Percentiles rank a stretch among this genome's conserved stretches.
phyloP scores from a whole-genome alignment of 148 eudicot genomes.

The Arctostaphylos glauca region DNA sequence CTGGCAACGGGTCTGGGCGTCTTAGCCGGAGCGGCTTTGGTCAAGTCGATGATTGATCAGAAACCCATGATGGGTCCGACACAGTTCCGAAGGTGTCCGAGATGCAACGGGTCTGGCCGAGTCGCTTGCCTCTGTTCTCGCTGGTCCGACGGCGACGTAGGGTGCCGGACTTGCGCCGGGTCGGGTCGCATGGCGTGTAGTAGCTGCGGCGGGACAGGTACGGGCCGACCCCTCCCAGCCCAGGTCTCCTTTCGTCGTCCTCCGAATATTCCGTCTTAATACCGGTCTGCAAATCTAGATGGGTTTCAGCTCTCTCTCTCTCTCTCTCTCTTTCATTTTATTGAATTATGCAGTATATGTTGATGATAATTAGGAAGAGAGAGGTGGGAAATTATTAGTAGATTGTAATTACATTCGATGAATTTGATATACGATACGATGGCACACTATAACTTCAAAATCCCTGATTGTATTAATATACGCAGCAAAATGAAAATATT shows the following conservation, averaged over 20 bases:
- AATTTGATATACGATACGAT: not conserved
- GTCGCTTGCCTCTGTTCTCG: conserved; percentile 68
- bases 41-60: conserved; percentile 64
- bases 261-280: conserved; percentile 15
- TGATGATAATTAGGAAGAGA: not conserved
- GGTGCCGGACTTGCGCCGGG: conserved; percentile 72
- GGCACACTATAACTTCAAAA: not conserved
- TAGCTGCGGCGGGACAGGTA: conserved; percentile 88
- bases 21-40: conserved; percentile 70
- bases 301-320: conserved; percentile 14
- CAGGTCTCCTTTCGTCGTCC: conserved; percentile 44
- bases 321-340: not conserved
- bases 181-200: conserved; percentile 72
- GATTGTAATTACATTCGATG: conserved; percentile 5
- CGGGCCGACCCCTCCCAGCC: conserved; percentile 74
- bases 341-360: not conserved
- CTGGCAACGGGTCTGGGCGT: conserved; percentile 78
- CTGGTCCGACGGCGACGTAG: conserved; percentile 90
- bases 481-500: too few species aligned
- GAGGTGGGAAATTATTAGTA: conserved; percentile 2
- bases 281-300: not conserved
- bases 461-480: not conserved
- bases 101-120: conserved; percentile 87
- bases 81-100: conserved; percentile 58
- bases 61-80: conserved; percentile 62